Percentiles rank a stretch among this genome's conserved stretches.
Evolutionary conservation across 148 eudicot species (phyloP).

Genomic region (Silene uniflora): DNA sequence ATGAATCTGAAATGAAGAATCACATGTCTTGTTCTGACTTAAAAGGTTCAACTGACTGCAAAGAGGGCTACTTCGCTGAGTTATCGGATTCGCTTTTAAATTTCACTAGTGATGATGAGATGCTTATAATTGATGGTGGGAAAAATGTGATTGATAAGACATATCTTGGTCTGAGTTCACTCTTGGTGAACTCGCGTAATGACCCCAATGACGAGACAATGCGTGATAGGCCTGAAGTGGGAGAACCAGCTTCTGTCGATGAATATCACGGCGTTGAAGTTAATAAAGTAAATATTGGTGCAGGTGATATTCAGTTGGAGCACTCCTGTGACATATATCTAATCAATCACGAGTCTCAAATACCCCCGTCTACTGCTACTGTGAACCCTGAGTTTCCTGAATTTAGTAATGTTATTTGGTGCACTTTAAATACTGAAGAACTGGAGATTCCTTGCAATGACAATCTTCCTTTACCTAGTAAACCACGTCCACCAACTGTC

Average conservation of each 20-base stretch:
- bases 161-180: slow-evolving; percentile 34
- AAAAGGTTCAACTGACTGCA: slow-evolving; percentile 26
- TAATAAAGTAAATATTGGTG: slow-evolving; percentile 20
- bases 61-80: slow-evolving; percentile 35
- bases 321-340: slow-evolving; percentile 14
- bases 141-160: slow-evolving; percentile 41
- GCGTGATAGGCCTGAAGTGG: slow-evolving; percentile 28
- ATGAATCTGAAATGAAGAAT: slow-evolving; percentile 30
- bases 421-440: slow-evolving; percentile 76
- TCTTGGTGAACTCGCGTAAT: slow-evolving; percentile 47
- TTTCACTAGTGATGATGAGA: slow-evolving; percentile 39
- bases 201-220: slow-evolving; percentile 33
- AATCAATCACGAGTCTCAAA: slow-evolving; percentile 30
- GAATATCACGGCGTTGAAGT: slow-evolving; percentile 21
- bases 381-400: slow-evolving; percentile 35
- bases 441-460: slow-evolving; percentile 81
- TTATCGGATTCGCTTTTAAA: slow-evolving; percentile 34
- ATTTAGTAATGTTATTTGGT: slow-evolving; percentile 37
- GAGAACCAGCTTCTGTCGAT: slow-evolving; percentile 22
- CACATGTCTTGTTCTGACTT: slow-evolving; percentile 29
- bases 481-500: slow-evolving; percentile 21
- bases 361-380: slow-evolving; percentile 31
- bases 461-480: slow-evolving; percentile 61
- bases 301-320: slow-evolving; percentile 10
- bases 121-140: slow-evolving; percentile 46